Evolutionary conservation across 495 filamentous ascomycete species (phyloP).

Genomic region (Trichoderma erinaceum): DNA sequence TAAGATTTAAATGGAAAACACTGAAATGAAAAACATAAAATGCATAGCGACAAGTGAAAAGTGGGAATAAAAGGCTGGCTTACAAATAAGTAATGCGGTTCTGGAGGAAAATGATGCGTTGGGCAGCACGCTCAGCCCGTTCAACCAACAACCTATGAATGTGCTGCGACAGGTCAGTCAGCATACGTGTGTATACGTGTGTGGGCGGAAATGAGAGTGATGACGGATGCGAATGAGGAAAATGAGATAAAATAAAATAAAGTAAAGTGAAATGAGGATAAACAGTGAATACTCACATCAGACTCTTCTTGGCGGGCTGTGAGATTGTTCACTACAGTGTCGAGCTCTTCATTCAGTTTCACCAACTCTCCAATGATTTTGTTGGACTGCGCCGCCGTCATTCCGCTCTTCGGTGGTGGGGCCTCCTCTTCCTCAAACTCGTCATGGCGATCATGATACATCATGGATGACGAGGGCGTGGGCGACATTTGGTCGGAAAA

Average conservation of each 20-base stretch:
- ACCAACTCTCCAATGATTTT: slow-evolving; percentile 37
- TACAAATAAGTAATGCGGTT: slow-evolving; percentile 42
- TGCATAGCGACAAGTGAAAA: background rate
- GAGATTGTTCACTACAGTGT: slow-evolving; percentile 31
- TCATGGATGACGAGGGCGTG: slow-evolving; percentile 8
- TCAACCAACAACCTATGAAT: slow-evolving; percentile 47
- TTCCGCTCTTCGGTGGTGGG: slow-evolving; percentile 2
- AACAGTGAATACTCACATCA: slow-evolving; percentile 31
- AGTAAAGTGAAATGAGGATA: background rate
- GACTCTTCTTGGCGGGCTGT: slow-evolving; percentile 44
- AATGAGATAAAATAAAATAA: background rate
- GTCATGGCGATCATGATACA: background rate
- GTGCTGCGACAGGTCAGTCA: slow-evolving; percentile 32
- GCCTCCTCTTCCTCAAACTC: slow-evolving; percentile 4
- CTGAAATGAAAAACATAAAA: background rate
- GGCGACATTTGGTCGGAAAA: slow-evolving; percentile 1
- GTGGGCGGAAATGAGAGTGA: background rate
- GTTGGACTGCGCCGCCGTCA: slow-evolving; percentile 25
- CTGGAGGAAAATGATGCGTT: slow-evolving; percentile 47
- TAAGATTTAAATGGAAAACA: background rate
- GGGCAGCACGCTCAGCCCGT: slow-evolving; percentile 45
- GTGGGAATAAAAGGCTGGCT: slow-evolving; percentile 18
- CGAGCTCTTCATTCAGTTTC: slow-evolving; percentile 33
- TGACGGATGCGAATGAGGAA: background rate
- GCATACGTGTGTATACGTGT: background rate